phyloP scores from a whole-genome alignment of 2,329 filamentous ascomycete genomes.

The Aureobasidium leucospermi region DNA sequence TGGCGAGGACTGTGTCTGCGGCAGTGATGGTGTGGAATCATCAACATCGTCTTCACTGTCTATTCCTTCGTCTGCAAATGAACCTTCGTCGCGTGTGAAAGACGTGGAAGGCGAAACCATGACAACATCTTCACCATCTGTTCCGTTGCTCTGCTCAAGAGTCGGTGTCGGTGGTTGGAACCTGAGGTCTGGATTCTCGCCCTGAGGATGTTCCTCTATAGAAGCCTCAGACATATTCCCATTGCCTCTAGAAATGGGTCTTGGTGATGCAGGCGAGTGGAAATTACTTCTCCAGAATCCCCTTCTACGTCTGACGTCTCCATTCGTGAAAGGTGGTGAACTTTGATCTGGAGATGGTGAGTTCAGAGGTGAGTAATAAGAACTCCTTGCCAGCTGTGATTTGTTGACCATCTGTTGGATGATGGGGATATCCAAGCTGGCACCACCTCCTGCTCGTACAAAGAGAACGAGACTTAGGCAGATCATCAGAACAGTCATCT shows the following conservation, averaged over 20 bases:
- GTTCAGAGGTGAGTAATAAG: conserved; percentile 29
- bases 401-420: conserved; percentile 37
- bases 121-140: conserved; percentile 15
- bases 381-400: conserved; percentile 25
- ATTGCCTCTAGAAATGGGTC: conserved; percentile 10
- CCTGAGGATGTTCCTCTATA: conserved; percentile 10
- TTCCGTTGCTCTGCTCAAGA: conserved; percentile 15
- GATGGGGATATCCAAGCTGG: conserved; percentile 35
- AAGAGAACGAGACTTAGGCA: conserved; percentile 87
- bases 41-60: conserved; percentile 16
- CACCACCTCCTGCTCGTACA: conserved; percentile 27
- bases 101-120: background rate
- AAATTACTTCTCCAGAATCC: conserved; percentile 26
- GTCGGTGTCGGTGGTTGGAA: conserved; percentile 30
- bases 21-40: conserved; percentile 15
- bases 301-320: conserved; percentile 16
- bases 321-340: conserved; percentile 21
- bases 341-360: conserved; percentile 28
- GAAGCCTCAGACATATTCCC: conserved; percentile 21
- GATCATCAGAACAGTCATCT: conserved; percentile 77
- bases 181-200: conserved; percentile 26
- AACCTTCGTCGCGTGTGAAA: background rate
- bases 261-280: conserved; percentile 6
- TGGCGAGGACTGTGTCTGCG: conserved; percentile 36
- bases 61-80: conserved; percentile 13